Percentiles rank a stretch among this genome's conserved stretches.
These are phyloP conservation scores for Fusarium albidum DNA, from an alignment of 2,329 filamentous ascomycete species.

Conservation along the genomic window DNA sequence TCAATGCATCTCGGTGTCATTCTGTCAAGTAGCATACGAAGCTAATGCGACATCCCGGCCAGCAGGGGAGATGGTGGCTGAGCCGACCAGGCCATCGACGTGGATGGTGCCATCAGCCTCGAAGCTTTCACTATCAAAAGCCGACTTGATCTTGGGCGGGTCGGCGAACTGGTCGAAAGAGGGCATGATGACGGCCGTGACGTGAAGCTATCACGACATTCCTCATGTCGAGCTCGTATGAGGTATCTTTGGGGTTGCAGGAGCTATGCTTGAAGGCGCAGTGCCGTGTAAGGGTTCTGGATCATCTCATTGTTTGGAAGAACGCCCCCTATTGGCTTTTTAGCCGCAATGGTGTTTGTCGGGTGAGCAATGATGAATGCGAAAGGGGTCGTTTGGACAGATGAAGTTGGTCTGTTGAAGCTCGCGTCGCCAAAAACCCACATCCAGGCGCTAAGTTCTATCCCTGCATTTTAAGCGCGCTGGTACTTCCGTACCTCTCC, in stretches of 20 bases:
- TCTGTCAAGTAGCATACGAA: constrained; percentile 61
- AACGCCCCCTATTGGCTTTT: background rate
- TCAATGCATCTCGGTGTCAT: background rate
- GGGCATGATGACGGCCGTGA: constrained; percentile 52
- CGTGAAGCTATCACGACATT: constrained; percentile 30
- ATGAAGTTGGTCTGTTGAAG: constrained; percentile 24
- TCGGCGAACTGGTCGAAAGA: constrained; percentile 56
- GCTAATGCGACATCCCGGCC: constrained; percentile 91
- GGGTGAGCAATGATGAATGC: background rate
- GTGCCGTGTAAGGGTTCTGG: constrained; percentile 21
- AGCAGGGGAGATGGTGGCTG: constrained; percentile 91
- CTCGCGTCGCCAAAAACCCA: constrained; percentile 16
- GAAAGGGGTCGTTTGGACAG: constrained; percentile 3
- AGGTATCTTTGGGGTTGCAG: constrained; percentile 5
- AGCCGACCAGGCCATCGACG: constrained; percentile 83
- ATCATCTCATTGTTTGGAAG: constrained; percentile 29
- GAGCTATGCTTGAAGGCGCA: constrained; percentile 19
- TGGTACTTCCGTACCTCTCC: constrained; percentile 31
- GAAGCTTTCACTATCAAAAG: constrained; percentile 88
- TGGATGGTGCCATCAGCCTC: constrained; percentile 85
- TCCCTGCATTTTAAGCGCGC: constrained; percentile 18
- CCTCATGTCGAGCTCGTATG: constrained; percentile 35
- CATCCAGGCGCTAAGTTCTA: constrained; percentile 22
- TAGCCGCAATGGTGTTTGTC: background rate
- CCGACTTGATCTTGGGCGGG: constrained; percentile 66